phyloP scores from a whole-genome alignment of 1,139 yeast species.

The Zygoascus hellenicus region DNA sequence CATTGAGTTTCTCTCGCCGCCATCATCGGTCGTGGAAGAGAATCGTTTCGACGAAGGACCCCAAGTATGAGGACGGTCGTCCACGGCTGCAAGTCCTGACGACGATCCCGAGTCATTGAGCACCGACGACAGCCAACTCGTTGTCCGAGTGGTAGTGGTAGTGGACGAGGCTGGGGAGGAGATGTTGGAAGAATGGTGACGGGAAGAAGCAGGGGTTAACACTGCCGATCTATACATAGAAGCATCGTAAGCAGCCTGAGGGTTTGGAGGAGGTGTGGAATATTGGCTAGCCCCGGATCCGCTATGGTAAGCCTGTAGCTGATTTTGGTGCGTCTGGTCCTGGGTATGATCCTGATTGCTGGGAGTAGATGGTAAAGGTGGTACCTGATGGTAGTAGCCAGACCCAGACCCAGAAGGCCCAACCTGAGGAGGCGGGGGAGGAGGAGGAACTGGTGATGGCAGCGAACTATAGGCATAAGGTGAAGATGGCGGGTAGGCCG shows the following conservation, averaged over 20 bases:
- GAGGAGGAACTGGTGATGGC: conserved; percentile 20
- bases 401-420: conserved; percentile 1
- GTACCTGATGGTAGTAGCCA: conserved; percentile 1
- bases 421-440: conserved; percentile 14
- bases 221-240: neutral
- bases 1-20: conserved; percentile 17
- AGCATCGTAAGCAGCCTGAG: neutral
- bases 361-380: conserved; percentile 19
- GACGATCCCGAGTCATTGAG: conserved; percentile 10
- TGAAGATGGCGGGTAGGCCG: conserved; percentile 9
- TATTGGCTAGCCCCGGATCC: conserved; percentile 7
- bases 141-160: conserved; percentile 23
- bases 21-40: conserved; percentile 25
- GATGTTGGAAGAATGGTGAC: conserved; percentile 23
- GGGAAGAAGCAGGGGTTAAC: conserved; percentile 21
- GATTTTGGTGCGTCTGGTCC: conserved; percentile 9
- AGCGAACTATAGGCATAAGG: conserved; percentile 12
- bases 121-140: conserved; percentile 27
- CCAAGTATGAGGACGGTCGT: conserved; percentile 32
- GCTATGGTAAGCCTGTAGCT: conserved; percentile 9
- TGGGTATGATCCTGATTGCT: conserved; percentile 8
- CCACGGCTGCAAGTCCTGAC: conserved; percentile 18
- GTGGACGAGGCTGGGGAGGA: conserved; percentile 26
- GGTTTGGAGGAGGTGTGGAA: conserved; percentile 3
- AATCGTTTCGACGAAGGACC: conserved; percentile 28